Evolutionary conservation across 257 asterid species (phyloP), one percentile per base, ranked within the genome.

Genomic region (Lantana camara): DNA sequence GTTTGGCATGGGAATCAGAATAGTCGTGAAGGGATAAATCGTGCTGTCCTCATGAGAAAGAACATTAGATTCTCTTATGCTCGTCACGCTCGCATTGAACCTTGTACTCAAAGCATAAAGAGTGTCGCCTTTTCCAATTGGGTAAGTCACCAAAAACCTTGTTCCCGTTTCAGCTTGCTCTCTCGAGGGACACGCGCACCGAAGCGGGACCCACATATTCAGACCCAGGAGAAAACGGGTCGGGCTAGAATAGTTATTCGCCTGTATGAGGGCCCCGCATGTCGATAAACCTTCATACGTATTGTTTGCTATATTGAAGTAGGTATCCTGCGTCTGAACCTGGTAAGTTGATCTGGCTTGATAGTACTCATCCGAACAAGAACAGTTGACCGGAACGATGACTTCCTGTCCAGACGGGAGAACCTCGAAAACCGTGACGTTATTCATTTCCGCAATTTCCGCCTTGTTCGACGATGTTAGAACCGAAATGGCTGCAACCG

Each of bases 271-370:
- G 27, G 80, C 44, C 22, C 46, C 21, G 54, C 89, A 82, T 3
- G 89, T 74, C 7, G 93, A 75, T 38, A 85, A 49, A 27, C 93
- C 93, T 49, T 80, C 85, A 27, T 67, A 82, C 20, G 82, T 78
- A 41, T 53, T 19, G 75, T 80, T 80, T 12, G 93, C 89, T 9
- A 82, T 78, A 9, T 58, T 27, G 13, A 50, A 76, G 68, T 80
- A 74, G 24, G 83, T 82, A 0, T 1, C 1, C 8, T 16, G 24
- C 9, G 45, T 0, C 22, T 35, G 58, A 42, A 82, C 45, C 44
- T 55, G 55, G 42, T 78, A 83, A 10, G 63, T 68, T 20, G 86
- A 42, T 54, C 30, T 71, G 41, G 83, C 84, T 66, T 52, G 60
- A 35, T 81, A 79, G 68, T 66, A 73, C 63, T 1, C 23, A 27